Evolutionary conservation across 2,329 filamentous ascomycete genomes (phyloP).

Genomic region (Calonectria fujianensis): DNA sequence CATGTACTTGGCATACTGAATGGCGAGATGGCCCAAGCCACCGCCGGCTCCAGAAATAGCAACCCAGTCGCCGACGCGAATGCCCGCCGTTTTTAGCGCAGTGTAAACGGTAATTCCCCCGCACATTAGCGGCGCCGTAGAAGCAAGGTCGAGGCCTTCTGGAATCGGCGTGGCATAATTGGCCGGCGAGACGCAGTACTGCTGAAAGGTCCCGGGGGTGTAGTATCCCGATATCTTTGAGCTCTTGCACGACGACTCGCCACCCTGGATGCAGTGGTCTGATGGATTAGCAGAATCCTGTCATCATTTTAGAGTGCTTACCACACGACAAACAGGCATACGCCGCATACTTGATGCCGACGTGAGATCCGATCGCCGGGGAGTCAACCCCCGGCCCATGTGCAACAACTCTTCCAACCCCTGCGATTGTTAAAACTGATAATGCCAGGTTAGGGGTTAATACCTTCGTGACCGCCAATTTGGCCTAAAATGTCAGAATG

Average conservation of each 20-base stretch:
- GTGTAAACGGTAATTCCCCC: slow-evolving; percentile 39
- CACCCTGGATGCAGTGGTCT: slow-evolving; percentile 38
- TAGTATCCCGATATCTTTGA: slow-evolving; percentile 38
- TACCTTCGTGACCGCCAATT: slow-evolving; percentile 41
- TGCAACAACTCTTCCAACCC: slow-evolving; percentile 27
- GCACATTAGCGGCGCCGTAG: slow-evolving; percentile 38
- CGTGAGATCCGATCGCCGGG: slow-evolving; percentile 28
- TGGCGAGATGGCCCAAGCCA: slow-evolving; percentile 55
- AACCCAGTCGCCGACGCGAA: slow-evolving; percentile 53
- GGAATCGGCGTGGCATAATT: slow-evolving; percentile 36
- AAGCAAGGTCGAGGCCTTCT: slow-evolving; percentile 25
- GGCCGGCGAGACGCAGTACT: slow-evolving; percentile 35
- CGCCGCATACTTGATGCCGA: slow-evolving; percentile 36
- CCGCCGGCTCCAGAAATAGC: slow-evolving; percentile 57
- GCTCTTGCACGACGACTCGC: slow-evolving; percentile 37
- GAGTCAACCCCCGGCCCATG: slow-evolving; percentile 27
- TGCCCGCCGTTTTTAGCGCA: slow-evolving; percentile 26
- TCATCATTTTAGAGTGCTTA: background rate
- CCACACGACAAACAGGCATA: slow-evolving; percentile 37
- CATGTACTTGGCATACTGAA: slow-evolving; percentile 56
- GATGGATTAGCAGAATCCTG: background rate
- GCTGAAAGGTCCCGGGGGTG: slow-evolving; percentile 39
- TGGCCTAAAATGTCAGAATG: slow-evolving; percentile 20
- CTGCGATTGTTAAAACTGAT: slow-evolving; percentile 5
- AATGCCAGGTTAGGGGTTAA: too few relatives aligned